These are phyloP conservation scores for Linum usitatissimum DNA, from an alignment of 345 rosid species.

Conservation along the genomic window DNA sequence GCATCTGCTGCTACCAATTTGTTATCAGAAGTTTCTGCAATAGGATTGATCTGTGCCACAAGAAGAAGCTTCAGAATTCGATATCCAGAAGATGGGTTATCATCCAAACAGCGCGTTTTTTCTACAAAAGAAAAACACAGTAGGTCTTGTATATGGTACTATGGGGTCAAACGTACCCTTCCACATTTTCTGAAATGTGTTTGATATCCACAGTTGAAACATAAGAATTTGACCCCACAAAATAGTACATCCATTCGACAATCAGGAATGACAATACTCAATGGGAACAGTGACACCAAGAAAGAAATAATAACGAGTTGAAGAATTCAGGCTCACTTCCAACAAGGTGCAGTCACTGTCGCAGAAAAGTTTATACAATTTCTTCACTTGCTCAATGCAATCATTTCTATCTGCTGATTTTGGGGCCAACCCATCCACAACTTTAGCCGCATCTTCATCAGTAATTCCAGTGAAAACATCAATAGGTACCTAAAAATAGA, in stretches of 20 bases:
- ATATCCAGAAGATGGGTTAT: background rate
- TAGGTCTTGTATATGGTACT: background rate
- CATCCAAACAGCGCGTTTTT: background rate
- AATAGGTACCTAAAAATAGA: constrained; percentile 62
- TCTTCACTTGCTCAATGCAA: constrained; percentile 94
- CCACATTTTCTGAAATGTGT: background rate
- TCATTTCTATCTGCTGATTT: constrained; percentile 69
- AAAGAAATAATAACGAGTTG: background rate
- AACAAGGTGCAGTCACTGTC: constrained; percentile 79
- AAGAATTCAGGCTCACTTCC: constrained; percentile 55
- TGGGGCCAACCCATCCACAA: constrained; percentile 91
- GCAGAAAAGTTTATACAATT: constrained; percentile 79
- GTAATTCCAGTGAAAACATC: constrained; percentile 92
- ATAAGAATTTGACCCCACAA: background rate
- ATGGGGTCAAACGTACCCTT: background rate
- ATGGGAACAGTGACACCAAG: background rate
- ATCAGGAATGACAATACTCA: background rate
- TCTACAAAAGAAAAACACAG: background rate
- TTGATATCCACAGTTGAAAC: too few species aligned
- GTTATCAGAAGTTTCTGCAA: constrained; percentile 81
- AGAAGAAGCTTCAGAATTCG: constrained; percentile 4
- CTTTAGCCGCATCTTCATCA: constrained; percentile 92
- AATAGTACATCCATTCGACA: background rate
- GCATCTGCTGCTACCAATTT: constrained; percentile 99
- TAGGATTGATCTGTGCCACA: constrained; percentile 75